Conservation (phyloP, 2,329 filamentous ascomycete genomes). For the Meredithiella fracta region DNA sequence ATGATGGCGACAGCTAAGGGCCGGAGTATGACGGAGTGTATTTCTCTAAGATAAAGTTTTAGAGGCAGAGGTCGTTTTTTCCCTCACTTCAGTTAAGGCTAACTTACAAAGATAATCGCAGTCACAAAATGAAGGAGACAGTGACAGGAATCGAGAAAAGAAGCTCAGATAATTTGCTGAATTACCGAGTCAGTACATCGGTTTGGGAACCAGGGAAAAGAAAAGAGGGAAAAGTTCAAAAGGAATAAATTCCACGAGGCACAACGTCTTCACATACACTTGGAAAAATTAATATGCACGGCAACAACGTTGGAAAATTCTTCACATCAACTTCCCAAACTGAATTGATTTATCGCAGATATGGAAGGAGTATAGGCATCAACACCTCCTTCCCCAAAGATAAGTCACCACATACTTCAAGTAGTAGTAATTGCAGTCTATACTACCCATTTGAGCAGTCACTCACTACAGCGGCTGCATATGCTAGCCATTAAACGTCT, state of each 20-base stretch:
- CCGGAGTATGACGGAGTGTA: too few species aligned
- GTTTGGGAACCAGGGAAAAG: neutral
- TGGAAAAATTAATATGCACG: neutral
- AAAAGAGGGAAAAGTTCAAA: neutral
- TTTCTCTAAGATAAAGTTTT: too few species aligned
- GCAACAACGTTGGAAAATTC: neutral
- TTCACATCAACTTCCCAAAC: neutral
- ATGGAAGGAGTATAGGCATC: too few species aligned
- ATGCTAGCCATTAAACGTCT: too few species aligned
- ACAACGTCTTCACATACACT: neutral
- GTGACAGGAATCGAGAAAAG: conserved; percentile 2
- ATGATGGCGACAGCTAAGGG: too few species aligned
- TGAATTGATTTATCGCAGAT: neutral
- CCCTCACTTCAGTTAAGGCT: neutral
- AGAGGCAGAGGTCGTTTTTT: too few species aligned
- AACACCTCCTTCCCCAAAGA: too few species aligned
- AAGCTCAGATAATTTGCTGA: neutral
- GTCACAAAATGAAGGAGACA: too few species aligned
- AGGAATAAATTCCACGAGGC: neutral
- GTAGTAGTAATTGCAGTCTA: too few species aligned
- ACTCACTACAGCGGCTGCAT: too few species aligned
- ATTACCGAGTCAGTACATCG: neutral
- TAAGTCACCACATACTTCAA: too few species aligned
- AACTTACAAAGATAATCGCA: neutral
- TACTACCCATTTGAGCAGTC: too few species aligned